These are phyloP conservation scores for Neofusicoccum umdonicola DNA, from an alignment of 2,329 filamentous ascomycete species.

Conservation along the genomic window DNA sequence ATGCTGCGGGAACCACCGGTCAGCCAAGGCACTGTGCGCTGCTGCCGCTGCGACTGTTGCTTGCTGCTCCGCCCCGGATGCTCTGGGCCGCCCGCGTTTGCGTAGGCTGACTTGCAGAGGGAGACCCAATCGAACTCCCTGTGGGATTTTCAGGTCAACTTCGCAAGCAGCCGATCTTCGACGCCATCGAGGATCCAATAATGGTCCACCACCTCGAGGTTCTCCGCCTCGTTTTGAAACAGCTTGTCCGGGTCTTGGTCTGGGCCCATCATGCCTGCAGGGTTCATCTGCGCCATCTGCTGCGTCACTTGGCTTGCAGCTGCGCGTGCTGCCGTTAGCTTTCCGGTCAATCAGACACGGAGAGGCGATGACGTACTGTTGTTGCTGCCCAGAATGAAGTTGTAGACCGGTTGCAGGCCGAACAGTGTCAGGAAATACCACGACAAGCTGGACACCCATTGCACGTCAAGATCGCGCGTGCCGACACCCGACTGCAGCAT, in stretches of 20 bases:
- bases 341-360: slow-evolving; percentile 1
- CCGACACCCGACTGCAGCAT: slow-evolving; percentile 98
- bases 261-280: slow-evolving; percentile 81
- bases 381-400: slow-evolving; percentile 92
- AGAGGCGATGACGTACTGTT: slow-evolving; percentile 65
- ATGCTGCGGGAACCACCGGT: slow-evolving; percentile 3
- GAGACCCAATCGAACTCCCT: not conserved
- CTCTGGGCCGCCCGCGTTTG: not conserved
- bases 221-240: slow-evolving; percentile 89
- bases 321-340: slow-evolving; percentile 36
- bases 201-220: slow-evolving; percentile 91
- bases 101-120: slow-evolving; percentile 9
- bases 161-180: slow-evolving; percentile 73
- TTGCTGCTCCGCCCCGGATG: not conserved
- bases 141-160: slow-evolving; percentile 23
- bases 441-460: slow-evolving; percentile 97
- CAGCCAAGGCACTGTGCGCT: not conserved
- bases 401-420: slow-evolving; percentile 93
- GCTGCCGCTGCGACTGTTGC: not conserved
- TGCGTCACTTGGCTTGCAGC: slow-evolving; percentile 89
- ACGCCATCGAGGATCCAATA: slow-evolving; percentile 87
- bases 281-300: slow-evolving; percentile 74
- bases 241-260: slow-evolving; percentile 95
- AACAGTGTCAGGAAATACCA: slow-evolving; percentile 99
- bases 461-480: slow-evolving; percentile 91